Evolutionary conservation across 768 basidiomycete genomes (phyloP), one percentile per base, ranked within the genome.

Genomic region (Amyloporia xantha): DNA sequence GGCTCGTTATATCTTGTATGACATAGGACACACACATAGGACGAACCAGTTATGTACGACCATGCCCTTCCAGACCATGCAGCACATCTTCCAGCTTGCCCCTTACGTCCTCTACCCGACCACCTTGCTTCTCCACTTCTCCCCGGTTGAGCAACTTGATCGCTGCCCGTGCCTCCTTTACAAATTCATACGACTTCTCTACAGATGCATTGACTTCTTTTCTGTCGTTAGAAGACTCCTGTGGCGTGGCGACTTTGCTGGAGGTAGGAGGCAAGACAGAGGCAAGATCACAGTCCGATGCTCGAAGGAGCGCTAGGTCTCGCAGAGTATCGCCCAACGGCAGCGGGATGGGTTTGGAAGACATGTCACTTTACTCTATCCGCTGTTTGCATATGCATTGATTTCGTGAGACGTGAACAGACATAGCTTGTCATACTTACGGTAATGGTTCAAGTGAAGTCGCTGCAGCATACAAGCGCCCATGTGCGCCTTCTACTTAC

Each of bases 221-320:
- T 24, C 46, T 35, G 44, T 39, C 23, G 1, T 45, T 23, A 5
- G 45, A 21, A 11, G 41, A 21, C 13, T 40, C 27, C 4, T 49
- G 1, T 1, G 19, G n/a, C 11, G 44, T 10, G 12, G 49, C 23
- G 17, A 37, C 25, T 21, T n/a, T 23, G 10, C 67, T 15, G 67
- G 38, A 30, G 9, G 50, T 36, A 3, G 50, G 51, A 6, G 65
- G 27, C 21, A 73, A 61, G 27, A 71, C 44, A 7, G 41, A 48
- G 4, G 68, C 58, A 15, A 77, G 54, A 51, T 74, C 68, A 39
- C 76, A 51, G 20, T 75, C 77, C 9, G 82, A 79, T 23, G 78
- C 78, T 24, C 83, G 77, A 17, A 90, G 67, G 26, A 86, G 64
- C 4, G 87, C 86, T 20, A 91, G 76, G 64, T 91, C 88, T 11